Evolutionary conservation across 140 eudicot species (phyloP), one percentile per base, ranked within the genome.

Genomic region (Erigeron philadelphicus): DNA sequence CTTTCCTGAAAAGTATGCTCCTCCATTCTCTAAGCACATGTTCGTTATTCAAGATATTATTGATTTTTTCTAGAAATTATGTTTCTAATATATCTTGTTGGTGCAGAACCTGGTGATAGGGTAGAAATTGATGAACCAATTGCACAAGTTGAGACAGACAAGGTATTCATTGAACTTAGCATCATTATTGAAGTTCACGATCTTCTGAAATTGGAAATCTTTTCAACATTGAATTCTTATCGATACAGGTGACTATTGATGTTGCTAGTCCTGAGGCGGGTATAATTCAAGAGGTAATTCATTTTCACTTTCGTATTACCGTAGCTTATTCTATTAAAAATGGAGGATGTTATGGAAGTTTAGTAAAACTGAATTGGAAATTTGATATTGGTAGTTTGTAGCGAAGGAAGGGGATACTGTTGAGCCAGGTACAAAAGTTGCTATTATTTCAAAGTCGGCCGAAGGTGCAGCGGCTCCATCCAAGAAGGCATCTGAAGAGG

Each of bases 221-320:
- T 62, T 43, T 75, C 45, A 56, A 62, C 73, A 65, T 56, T 8
- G 21, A 68, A 55, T 78, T 80, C 45, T 76, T 17, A 53, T 63
- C 16, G 31, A 42, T 41, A 15, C 84, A 90, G 97, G 97, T 91
- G 57, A 85, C 97, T 8, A 91, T 91, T 67, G 97, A 91, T 82
- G 90, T 91, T 78, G 83, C 86, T 64, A 88, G 97, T 66, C 96
- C 97, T 69, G 97, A 91, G 81, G 91, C 96, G 0, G 97, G 97
- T 68, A 78, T 88, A 52, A 91, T 88, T 73, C 89, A 88, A 77
- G 74, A 88, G 97, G 97, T 91, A 76, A 56, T 47, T 18, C 23
- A 52, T 73, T 3, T 52, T 48, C 15, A 64, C n/a, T 66, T 68
- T 47, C 42, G 56, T 48, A 21, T 64, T 10, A n/a, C 44, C 13